Conservation (phyloP, 2,329 filamentous ascomycete genomes). For the Fusarium beomiforme region DNA sequence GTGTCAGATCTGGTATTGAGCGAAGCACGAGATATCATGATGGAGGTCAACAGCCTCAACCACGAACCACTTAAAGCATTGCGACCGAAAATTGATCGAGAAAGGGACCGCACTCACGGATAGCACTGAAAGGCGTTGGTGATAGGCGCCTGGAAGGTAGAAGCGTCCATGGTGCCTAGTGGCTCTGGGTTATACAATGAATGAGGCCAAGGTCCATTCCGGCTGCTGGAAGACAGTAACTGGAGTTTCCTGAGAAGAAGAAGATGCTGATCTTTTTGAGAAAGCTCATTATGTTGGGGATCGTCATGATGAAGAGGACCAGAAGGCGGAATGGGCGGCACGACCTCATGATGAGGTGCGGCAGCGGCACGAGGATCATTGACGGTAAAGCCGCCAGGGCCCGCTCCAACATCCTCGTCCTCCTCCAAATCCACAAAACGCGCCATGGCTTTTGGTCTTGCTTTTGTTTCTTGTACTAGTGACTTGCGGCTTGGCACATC, state of each 20-base stretch:
- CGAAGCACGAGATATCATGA: constrained; percentile 26
- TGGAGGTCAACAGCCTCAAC: neutral
- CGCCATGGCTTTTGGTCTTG: constrained; percentile 38
- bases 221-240: constrained; percentile 36
- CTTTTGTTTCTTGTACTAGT: constrained; percentile 8
- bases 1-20: neutral
- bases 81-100: neutral
- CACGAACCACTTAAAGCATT: constrained; percentile 7
- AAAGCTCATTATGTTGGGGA: constrained; percentile 28
- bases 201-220: constrained; percentile 45
- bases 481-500: constrained; percentile 19
- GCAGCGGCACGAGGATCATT: constrained; percentile 30
- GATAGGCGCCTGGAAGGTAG: constrained; percentile 38
- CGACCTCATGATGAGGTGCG: constrained; percentile 38
- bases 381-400: constrained; percentile 27
- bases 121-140: constrained; percentile 43
- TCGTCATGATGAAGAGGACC: constrained; percentile 39
- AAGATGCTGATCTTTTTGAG: constrained; percentile 42
- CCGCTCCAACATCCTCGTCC: constrained; percentile 36
- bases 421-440: constrained; percentile 46
- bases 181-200: constrained; percentile 39
- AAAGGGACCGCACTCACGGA: constrained; percentile 35
- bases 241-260: constrained; percentile 42
- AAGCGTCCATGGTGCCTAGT: constrained; percentile 39
- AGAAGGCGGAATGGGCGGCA: constrained; percentile 37